Base-by-base conservation (phyloP, 164 flowering plant genomes). In the Dillenia turbinata region DNA sequence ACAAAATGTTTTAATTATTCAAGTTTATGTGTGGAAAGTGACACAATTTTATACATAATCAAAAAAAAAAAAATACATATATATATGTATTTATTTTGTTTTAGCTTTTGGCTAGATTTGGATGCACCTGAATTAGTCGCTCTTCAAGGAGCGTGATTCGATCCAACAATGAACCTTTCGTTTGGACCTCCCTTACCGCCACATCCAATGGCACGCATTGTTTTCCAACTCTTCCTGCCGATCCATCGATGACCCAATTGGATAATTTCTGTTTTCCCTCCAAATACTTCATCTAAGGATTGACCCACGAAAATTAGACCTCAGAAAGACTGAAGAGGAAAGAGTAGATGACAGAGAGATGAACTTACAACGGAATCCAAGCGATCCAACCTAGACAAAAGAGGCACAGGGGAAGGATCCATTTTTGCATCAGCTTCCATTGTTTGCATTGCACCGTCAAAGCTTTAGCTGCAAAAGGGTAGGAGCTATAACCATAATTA, bases 111-210 rank as follows among this genome's bases (percentile, higher is more conserved):
- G 24, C 17, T 13, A 7, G 9, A 12, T 46, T 10, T 51, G 22
- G 22, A 19, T 19, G 22, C 51, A 73, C 82, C 79, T 79, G 79
- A 54, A 61, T 40, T 26, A 79, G 71, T 19, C 78, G 69, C 16
- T 62, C 49, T 53, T 79, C 83, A 54, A 79, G 79, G 54, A 70
- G 49, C 0, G 69, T 54, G 19, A 79, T 64, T 3, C 83, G 79
- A 56, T 76, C 83, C 61, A 79, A 12, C 48, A 79, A 15, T 8
- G 79, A 68, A 2, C 83, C 79, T 66, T 76, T 76, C 49, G 65
- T 72, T 43, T 62, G 47, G 46, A 69, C 74, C 46, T 80, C 78
- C 17, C 33, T 61, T 1, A 64, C 14, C 2, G 79, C 77, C 17
- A 59, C 47, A 57, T 73, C 68, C 65, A 71, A 7, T 1, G 80